Base-by-base conservation (phyloP, 192 early-diverging fungal species). In the Backusella parvicylindrica region DNA sequence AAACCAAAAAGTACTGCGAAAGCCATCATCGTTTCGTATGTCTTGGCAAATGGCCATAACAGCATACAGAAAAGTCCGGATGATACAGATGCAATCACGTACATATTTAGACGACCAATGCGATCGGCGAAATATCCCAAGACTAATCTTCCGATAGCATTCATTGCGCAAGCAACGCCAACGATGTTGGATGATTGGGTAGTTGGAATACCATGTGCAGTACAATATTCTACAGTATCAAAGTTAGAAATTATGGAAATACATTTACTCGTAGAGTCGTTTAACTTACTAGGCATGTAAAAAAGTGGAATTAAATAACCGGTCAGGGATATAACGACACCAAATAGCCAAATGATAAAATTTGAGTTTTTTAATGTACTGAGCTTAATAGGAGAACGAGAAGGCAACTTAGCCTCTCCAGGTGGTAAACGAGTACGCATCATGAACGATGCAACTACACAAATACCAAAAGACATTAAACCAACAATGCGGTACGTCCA, bases 401-500 rank as follows among this genome's bases (percentile, higher is more conserved):
- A 66, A 11, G 64, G 16, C 21, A 41, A 28, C 9, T 68, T 68
- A 13, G 2, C 7, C 26, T 49, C 30, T 23, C 33, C 50, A 23
- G 49, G 38, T 6, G 72, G 79, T 7, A 72, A 33, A 33, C 79
- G 79, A 33, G 75, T 76, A 18, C 75, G 63, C 8, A 80, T 76
- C 35, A 80, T 73, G 33, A 30, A 41, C 9, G 71, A 72, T 7
- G 71, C 49, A 40, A 80, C 15, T 70, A 47, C 76, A 63, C 47
- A 72, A 47, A 80, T 67, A 30, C 86, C 77, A 16, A 88, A 77
- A 2, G 86, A 85, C 30, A 86, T 86, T 16, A 92, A 76, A 0
- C 92, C 86, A 26, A 95, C 77, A 31, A 88, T 87, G 16, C 79
- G 74, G 49, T 76, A 80, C 1, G 74, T 41, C 90, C 91, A 91